Base-by-base conservation (phyloP, 208 protist genomes). In the Crithidia acanthocephali region DNA sequence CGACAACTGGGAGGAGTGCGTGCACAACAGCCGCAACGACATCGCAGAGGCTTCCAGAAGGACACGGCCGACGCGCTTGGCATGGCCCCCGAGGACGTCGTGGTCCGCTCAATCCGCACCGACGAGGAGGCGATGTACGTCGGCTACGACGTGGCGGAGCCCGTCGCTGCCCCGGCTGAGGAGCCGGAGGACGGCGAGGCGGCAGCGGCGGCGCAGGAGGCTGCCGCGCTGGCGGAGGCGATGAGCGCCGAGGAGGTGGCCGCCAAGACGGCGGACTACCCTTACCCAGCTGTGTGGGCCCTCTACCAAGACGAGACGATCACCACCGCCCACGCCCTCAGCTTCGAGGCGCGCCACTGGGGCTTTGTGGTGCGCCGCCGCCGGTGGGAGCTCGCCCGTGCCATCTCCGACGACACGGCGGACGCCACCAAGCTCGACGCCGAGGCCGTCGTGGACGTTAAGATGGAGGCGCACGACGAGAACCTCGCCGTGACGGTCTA, bases 351-450 rank as follows among this genome's bases (percentile, higher is more conserved):
- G 2, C 68, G 64, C 28, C 62, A 65, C 57, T 84, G 74, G 75
- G 83, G 79, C 70, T 84, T 80, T 62, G 69, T 88, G 58, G 57
- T 88, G 58, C 72, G 77, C 65, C 65, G 68, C 66, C 45, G 64
- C 61, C 68, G 62, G 35, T 68, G 71, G 57, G 80, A 86, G 50
- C 70, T 88, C 47, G 67, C 67, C 44, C 72, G 72, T 35, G 86
- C 81, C 44, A 56, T 88, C 35, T 63, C 73, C 11, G 70, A 78
- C 28, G 86, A 85, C 57, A 66, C 78, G 16, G 80, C 71, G 20
- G 70, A 74, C 30, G 79, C 78, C 10, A 48, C 85, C n/a, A 18
- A 56, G 22, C 42, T 88, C 15, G 47, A 62, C 8, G 62, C 75
- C 15, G 75, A 83, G 28, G 51, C 81, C 32, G 67, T 86, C 25